phyloP scores from a whole-genome alignment of 768 basidiomycete genomes.

The Agaricus blazei region DNA sequence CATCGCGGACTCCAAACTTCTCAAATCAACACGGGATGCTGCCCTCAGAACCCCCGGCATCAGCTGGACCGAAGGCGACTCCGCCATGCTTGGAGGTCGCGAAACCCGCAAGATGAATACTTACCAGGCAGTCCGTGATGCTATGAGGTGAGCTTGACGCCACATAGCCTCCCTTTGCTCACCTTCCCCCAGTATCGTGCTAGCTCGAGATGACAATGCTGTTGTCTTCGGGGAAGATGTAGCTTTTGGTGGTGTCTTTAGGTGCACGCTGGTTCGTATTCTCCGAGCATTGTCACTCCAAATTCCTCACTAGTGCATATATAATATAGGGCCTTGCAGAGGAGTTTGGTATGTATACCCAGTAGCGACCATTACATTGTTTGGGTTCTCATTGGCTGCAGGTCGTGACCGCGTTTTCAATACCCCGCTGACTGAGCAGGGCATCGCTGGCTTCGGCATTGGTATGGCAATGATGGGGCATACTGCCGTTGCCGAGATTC shows the following conservation, averaged over 20 bases:
- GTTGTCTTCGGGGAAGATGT: slow-evolving; percentile 92
- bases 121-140: slow-evolving; percentile 90
- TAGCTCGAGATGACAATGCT: slow-evolving; percentile 80
- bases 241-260: slow-evolving; percentile 91
- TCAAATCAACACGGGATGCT: slow-evolving; percentile 60
- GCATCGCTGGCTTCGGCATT: slow-evolving; percentile 92
- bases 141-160: slow-evolving; percentile 40
- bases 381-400: slow-evolving; percentile 21
- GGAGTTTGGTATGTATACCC: slow-evolving; percentile 68
- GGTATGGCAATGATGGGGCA: slow-evolving; percentile 92
- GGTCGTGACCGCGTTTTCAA: slow-evolving; percentile 93
- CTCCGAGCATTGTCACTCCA: not conserved
- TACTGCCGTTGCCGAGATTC: slow-evolving; percentile 91
- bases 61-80: slow-evolving; percentile 62
- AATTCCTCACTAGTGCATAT: slow-evolving; percentile 3
- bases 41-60: slow-evolving; percentile 72
- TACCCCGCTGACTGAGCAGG: slow-evolving; percentile 89
- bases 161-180: not conserved
- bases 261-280: slow-evolving; percentile 78
- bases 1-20: slow-evolving; percentile 63
- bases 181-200: slow-evolving; percentile 48
- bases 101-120: slow-evolving; percentile 95
- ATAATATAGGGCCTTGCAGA: slow-evolving; percentile 75
- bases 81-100: slow-evolving; percentile 50
- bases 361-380: not conserved